Evolutionary conservation across 2,329 filamentous ascomycete species (phyloP).

Genomic region (Neonectria sp.): DNA sequence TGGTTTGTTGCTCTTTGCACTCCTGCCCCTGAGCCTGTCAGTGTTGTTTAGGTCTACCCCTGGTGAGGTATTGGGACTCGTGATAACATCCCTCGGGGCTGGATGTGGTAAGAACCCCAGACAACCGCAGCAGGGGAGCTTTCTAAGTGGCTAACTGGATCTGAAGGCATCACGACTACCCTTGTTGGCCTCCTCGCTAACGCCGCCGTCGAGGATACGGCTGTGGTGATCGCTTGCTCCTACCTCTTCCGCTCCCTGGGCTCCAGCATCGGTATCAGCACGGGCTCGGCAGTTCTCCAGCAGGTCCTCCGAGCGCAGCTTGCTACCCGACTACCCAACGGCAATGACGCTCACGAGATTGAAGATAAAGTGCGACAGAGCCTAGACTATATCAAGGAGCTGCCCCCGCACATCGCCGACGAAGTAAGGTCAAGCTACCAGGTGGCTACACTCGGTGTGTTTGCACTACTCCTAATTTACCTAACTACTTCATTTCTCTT

Average conservation of each 20-base stretch:
- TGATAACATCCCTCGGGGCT: conserved; percentile 60
- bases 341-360: conserved; percentile 74
- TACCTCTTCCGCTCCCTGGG: conserved; percentile 87
- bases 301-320: conserved; percentile 74
- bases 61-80: conserved; percentile 71
- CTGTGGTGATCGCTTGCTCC: conserved; percentile 83
- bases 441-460: conserved; percentile 57
- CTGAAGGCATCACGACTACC: conserved; percentile 76
- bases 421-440: conserved; percentile 79
- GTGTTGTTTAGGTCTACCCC: conserved; percentile 62
- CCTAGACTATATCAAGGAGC: conserved; percentile 76
- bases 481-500: conserved; percentile 56
- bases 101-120: conserved; percentile 52
- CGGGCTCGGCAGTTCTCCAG: conserved; percentile 80
- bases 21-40: conserved; percentile 70
- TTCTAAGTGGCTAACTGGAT: conserved; percentile 4
- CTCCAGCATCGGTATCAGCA: conserved; percentile 81
- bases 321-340: conserved; percentile 65
- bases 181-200: conserved; percentile 82
- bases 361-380: conserved; percentile 79
- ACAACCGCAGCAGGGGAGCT: not conserved
- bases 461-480: conserved; percentile 57
- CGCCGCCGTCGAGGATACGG: conserved; percentile 75
- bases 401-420: conserved; percentile 72
- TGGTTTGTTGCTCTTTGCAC: conserved; percentile 65